phyloP scores from a whole-genome alignment of 164 flowering plant genomes.

The Brasenia schreberi region DNA sequence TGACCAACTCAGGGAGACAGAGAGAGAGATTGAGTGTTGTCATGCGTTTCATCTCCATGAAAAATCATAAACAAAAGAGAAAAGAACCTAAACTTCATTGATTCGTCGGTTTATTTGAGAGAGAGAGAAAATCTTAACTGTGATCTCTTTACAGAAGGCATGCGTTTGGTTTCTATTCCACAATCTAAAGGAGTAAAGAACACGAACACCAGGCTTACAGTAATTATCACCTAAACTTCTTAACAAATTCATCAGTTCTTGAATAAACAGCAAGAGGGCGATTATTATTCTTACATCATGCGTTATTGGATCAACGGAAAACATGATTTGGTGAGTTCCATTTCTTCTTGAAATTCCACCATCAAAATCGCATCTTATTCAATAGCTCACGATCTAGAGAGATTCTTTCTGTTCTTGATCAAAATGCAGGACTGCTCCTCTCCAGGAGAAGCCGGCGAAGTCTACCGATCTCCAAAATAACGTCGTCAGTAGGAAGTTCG shows the following conservation, averaged over 20 bases:
- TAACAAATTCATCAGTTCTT: no score
- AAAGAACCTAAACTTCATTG: background rate
- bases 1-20: background rate
- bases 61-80: background rate
- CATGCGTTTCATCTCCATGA: no score
- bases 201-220: no score
- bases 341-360: background rate
- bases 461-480: conserved; percentile 68
- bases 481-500: conserved; percentile 68
- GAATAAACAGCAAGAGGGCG: background rate
- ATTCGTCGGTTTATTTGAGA: background rate
- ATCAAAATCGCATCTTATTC: background rate
- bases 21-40: background rate
- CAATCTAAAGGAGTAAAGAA: no score
- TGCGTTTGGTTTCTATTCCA: no score
- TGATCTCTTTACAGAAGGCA: no score
- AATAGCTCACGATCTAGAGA: background rate
- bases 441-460: conserved; percentile 46
- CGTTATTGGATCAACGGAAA: background rate
- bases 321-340: background rate
- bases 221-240: no score
- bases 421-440: conserved; percentile 6
- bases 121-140: background rate
- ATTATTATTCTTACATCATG: background rate
- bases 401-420: background rate